Evolutionary conservation across 345 rosid species (phyloP).

Genomic region (Brassica juncea): DNA sequence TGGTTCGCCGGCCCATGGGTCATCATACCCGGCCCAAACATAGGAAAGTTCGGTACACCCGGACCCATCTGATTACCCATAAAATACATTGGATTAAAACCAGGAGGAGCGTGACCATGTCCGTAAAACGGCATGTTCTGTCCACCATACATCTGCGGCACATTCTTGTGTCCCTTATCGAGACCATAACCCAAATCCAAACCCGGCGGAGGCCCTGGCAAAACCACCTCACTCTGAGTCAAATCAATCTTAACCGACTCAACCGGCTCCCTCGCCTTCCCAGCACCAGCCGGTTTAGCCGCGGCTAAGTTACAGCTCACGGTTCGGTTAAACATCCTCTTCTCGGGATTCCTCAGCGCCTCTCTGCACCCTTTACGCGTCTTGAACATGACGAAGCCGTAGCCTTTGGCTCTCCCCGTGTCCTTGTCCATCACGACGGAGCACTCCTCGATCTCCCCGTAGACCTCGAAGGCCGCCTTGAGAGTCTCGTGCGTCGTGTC

Average conservation of each 20-base stretch:
- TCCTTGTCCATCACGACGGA: slow-evolving; percentile 43
- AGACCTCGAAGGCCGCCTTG: slow-evolving; percentile 36
- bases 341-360: slow-evolving; percentile 46
- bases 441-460: slow-evolving; percentile 45
- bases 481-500: slow-evolving; percentile 44
- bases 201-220: slow-evolving; percentile 16
- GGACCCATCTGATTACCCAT: slow-evolving; percentile 37
- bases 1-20: slow-evolving; percentile 32
- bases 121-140: slow-evolving; percentile 41
- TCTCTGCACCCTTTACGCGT: slow-evolving; percentile 38
- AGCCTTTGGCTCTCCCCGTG: slow-evolving; percentile 44
- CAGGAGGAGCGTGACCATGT: slow-evolving; percentile 13
- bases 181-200: slow-evolving; percentile 12
- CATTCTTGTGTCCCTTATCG: slow-evolving; percentile 23
- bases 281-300: slow-evolving; percentile 30
- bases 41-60: slow-evolving; percentile 32
- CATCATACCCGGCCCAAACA: slow-evolving; percentile 40
- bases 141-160: slow-evolving; percentile 24
- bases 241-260: slow-evolving; percentile 41
- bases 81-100: slow-evolving; percentile 37
- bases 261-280: slow-evolving; percentile 24
- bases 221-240: slow-evolving; percentile 30
- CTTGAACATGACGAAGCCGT: slow-evolving; percentile 44
- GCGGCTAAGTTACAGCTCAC: slow-evolving; percentile 39
- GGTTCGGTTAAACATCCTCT: slow-evolving; percentile 40